Evolutionary conservation across 441 rosid species (phyloP).

Genomic region (Dalechampia spathulata): DNA sequence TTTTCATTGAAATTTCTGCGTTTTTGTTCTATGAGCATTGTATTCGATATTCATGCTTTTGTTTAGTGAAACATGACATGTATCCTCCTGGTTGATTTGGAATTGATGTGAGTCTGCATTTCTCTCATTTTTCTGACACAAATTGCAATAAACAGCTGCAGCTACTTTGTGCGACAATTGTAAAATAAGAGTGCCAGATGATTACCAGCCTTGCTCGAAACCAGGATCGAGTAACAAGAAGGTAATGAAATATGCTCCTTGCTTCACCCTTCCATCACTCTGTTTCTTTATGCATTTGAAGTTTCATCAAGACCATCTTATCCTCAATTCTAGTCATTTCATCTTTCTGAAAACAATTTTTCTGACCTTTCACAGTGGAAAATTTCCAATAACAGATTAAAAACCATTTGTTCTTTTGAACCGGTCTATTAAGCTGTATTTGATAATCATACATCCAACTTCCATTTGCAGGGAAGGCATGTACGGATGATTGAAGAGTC

Average conservation of each 20-base stretch:
- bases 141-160: neutral
- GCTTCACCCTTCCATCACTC: too few relatives aligned
- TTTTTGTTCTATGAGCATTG: neutral
- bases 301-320: too few relatives aligned
- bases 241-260: neutral
- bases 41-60: neutral
- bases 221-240: slow-evolving; percentile 12
- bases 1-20: neutral
- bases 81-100: neutral
- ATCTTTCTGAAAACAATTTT: too few relatives aligned
- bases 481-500: neutral
- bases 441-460: too few relatives aligned
- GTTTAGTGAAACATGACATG: neutral
- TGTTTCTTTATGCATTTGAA: neutral
- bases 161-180: slow-evolving; percentile 7
- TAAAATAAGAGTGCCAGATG: slow-evolving; percentile 1
- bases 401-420: neutral
- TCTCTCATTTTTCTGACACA: neutral
- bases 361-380: too few relatives aligned
- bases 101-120: neutral
- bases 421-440: neutral
- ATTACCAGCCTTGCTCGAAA: slow-evolving; percentile 6
- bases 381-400: too few relatives aligned
- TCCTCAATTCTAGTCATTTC: too few relatives aligned
- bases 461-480: slow-evolving; percentile 6